A percentile compares a stretch with the other conserved stretches of the same genome.
Evolutionary conservation across 257 asterid species (phyloP).

Genomic region (Primulina tabacum): DNA sequence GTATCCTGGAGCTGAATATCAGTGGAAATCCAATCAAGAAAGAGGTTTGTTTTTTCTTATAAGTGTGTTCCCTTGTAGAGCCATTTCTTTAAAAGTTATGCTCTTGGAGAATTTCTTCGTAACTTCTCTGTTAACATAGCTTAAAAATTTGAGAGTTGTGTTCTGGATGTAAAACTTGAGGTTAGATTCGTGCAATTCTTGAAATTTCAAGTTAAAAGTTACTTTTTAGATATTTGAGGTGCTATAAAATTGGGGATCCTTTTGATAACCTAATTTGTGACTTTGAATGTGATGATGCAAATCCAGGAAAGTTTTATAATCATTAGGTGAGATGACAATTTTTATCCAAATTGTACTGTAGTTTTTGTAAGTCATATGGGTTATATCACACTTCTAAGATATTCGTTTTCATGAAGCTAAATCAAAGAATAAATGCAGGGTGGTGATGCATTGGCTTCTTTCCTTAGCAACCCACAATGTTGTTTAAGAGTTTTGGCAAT

Average conservation of each 20-base stretch:
- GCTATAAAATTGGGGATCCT: background rate
- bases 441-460: slow-evolving; percentile 55
- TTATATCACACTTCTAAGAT: background rate
- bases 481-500: slow-evolving; percentile 57
- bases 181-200: background rate
- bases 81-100: slow-evolving; percentile 6
- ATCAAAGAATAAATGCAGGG: slow-evolving; percentile 53
- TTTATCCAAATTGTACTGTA: background rate
- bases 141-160: background rate
- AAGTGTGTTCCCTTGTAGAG: background rate
- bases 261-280: background rate
- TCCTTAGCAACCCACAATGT: slow-evolving; percentile 52
- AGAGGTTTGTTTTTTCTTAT: slow-evolving; percentile 58
- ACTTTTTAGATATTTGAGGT: too few species aligned
- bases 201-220: background rate
- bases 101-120: background rate
- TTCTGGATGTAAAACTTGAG: background rate
- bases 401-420: slow-evolving; percentile 25
- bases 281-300: background rate
- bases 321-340: background rate
- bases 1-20: slow-evolving; percentile 76
- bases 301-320: background rate
- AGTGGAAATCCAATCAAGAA: slow-evolving; percentile 69
- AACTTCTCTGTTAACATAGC: background rate
- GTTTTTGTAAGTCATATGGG: background rate